A percentile compares a stretch with the other conserved stretches of the same genome.
phyloP scores from a whole-genome alignment of 2,329 filamentous ascomycete genomes.

The Huntiella abstrusa region DNA sequence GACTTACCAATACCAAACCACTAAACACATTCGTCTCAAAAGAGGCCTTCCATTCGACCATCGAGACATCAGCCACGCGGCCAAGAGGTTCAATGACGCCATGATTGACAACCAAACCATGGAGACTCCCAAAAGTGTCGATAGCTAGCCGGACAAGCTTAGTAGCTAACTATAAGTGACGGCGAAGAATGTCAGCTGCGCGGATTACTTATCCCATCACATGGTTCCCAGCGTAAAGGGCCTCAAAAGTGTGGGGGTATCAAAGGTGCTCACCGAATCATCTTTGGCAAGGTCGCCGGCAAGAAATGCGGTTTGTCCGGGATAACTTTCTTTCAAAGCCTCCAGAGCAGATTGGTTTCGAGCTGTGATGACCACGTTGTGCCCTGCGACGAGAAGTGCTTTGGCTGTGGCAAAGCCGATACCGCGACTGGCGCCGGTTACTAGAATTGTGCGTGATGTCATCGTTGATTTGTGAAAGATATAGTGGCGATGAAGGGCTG shows the following conservation, averaged over 20 bases:
- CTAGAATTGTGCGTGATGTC: conserved; percentile 45
- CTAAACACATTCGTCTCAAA: conserved; percentile 85
- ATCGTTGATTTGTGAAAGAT: conserved; percentile 4
- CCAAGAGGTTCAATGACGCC: conserved; percentile 60
- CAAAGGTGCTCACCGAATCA: no score
- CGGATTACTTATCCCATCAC: no score
- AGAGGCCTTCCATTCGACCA: conserved; percentile 53
- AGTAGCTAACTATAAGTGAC: conserved; percentile 17
- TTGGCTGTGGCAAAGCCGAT: conserved; percentile 38
- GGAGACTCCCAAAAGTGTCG: conserved; percentile 50
- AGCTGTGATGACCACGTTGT: conserved; percentile 41
- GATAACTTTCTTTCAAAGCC: conserved; percentile 30
- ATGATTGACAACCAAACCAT: conserved; percentile 78
- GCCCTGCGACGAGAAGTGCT: conserved; percentile 30
- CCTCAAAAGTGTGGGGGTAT: no score
- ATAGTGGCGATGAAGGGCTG: no score
- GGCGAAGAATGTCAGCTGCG: not conserved
- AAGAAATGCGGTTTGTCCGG: conserved; percentile 35
- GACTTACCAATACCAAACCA: conserved; percentile 52
- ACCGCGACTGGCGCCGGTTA: conserved; percentile 47
- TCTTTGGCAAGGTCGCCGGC: conserved; percentile 33
- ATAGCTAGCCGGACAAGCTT: conserved; percentile 48
- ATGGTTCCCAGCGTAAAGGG: no score
- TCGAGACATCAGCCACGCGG: conserved; percentile 45
- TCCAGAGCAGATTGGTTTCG: conserved; percentile 31